phyloP scores from a whole-genome alignment of 257 asterid genomes.

The Anisodus acutangulus region DNA sequence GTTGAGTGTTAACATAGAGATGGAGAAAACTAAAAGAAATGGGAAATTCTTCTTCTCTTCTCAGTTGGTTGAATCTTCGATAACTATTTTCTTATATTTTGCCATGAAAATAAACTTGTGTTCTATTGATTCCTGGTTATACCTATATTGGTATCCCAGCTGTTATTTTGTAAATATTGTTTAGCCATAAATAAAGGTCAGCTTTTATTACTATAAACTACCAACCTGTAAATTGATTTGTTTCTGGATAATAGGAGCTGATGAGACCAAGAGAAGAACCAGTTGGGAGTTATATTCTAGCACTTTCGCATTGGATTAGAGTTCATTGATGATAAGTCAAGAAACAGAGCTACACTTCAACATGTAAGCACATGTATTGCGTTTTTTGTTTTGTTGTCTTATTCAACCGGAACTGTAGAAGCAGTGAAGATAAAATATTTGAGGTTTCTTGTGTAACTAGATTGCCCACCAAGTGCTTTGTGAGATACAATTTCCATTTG shows the following conservation, averaged over 20 bases:
- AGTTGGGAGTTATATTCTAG: conserved; percentile 25
- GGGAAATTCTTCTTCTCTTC: background rate
- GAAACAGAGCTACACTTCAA: background rate
- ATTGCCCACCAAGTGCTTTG: background rate
- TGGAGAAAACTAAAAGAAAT: background rate
- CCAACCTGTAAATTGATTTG: background rate
- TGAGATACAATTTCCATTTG: background rate
- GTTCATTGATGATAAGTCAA: conserved; percentile 28
- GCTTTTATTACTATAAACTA: background rate
- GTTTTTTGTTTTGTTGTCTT: conserved; percentile 10
- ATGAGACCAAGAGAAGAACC: conserved; percentile 27
- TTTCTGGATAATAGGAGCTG: conserved; percentile 34
- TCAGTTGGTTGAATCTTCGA: background rate
- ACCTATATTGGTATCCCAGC: background rate
- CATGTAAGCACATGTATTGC: background rate
- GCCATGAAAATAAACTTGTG: background rate
- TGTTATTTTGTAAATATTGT: background rate
- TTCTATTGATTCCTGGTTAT: background rate
- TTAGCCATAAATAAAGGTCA: background rate
- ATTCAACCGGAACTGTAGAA: background rate
- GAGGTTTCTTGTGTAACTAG: background rate
- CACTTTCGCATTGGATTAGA: conserved; percentile 24
- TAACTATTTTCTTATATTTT: background rate
- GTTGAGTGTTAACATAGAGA: background rate
- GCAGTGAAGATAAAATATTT: conserved; percentile 4